These are phyloP conservation scores for Nicotiana tabacum DNA, from an alignment of 257 asterid species.

Conservation along the genomic window DNA sequence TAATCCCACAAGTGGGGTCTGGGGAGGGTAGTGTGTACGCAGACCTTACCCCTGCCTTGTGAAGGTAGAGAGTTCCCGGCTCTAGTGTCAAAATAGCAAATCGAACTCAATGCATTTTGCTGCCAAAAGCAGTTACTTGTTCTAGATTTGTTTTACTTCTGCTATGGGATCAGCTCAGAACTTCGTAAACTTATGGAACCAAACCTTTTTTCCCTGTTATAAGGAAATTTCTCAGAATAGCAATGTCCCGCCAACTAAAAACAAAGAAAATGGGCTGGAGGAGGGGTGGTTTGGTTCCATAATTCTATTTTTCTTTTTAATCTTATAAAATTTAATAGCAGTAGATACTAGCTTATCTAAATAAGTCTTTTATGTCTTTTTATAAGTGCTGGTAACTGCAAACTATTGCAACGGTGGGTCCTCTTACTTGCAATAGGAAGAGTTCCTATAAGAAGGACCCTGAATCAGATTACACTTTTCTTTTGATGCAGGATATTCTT, in stretches of 20 bases:
- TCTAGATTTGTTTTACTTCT: not conserved
- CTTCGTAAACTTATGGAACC: not conserved
- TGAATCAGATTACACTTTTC: not conserved
- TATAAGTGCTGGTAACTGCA: not conserved
- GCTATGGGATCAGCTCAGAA: not conserved
- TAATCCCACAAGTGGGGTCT: too few relatives aligned
- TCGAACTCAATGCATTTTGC: not conserved
- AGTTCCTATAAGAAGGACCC: not conserved
- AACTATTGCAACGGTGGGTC: not conserved
- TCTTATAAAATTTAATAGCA: not conserved
- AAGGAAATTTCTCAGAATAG: not conserved
- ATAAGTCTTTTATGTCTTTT: not conserved
- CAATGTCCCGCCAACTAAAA: not conserved
- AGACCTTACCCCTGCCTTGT: too few relatives aligned
- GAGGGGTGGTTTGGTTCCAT: too few relatives aligned
- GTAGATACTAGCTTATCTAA: not conserved
- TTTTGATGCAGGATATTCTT: slow-evolving; percentile 68
- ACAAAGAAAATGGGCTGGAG: not conserved
- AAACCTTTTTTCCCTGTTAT: not conserved
- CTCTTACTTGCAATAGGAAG: not conserved
- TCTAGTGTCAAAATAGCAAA: not conserved
- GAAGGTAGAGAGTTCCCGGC: not conserved
- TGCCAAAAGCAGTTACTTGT: not conserved
- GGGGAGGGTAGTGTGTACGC: too few relatives aligned
- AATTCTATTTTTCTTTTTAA: not conserved